These are phyloP conservation scores for Calonectria montana DNA, from an alignment of 2,329 filamentous ascomycete species.

Conservation along the genomic window DNA sequence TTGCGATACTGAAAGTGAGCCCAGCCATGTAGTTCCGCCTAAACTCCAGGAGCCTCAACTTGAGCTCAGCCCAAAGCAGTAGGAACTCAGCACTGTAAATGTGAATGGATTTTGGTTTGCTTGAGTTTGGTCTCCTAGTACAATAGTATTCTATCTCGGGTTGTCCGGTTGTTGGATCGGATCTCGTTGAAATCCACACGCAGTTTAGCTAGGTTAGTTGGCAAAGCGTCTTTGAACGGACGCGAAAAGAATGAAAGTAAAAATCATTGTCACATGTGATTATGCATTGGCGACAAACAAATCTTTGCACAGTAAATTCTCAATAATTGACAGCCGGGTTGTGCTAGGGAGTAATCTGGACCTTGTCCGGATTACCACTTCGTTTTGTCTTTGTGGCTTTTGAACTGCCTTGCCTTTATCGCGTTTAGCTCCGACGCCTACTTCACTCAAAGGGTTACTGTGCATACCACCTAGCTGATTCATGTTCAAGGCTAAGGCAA, in stretches of 20 bases:
- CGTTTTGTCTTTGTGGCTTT: not conserved
- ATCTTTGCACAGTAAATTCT: not conserved
- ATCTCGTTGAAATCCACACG: no score
- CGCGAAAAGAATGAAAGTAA: not conserved
- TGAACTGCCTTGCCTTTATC: not conserved
- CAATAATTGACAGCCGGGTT: not conserved
- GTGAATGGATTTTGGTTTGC: no score
- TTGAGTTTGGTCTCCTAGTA: no score
- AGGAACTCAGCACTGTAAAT: no score
- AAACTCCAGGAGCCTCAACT: no score
- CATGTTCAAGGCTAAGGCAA: not conserved
- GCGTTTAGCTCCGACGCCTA: not conserved
- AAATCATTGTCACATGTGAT: not conserved
- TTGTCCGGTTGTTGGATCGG: no score
- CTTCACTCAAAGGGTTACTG: not conserved
- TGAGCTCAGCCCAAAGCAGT: no score
- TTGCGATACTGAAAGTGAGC: no score
- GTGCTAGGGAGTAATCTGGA: not conserved
- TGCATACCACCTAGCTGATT: not conserved
- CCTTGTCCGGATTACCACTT: not conserved
- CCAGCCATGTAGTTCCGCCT: no score
- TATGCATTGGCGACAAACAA: not conserved
- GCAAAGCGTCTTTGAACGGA: no score
- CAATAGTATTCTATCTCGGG: no score
- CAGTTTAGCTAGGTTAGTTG: no score